Conservation (phyloP, 108 stramenopile genomes). For the Pseudonitzschia multistriata region DNA sequence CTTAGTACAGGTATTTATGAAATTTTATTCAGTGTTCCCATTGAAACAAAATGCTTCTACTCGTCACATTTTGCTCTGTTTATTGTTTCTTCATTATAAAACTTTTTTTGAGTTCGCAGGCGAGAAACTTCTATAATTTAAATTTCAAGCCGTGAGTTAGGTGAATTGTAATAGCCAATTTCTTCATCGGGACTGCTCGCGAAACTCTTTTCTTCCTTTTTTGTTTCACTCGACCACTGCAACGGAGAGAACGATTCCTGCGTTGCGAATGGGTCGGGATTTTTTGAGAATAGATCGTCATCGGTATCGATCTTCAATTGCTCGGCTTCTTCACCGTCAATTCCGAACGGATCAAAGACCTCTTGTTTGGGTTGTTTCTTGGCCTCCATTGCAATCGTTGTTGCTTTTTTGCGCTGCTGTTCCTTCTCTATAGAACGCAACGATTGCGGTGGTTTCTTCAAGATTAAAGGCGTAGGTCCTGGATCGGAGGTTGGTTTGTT, state of each 20-base stretch:
- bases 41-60: background rate
- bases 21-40: background rate
- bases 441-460: background rate
- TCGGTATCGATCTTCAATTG: background rate
- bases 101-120: background rate
- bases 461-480: background rate
- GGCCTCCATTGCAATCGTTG: background rate
- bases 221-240: slow-evolving; percentile 15
- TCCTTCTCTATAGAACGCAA: background rate
- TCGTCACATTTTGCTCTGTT: background rate
- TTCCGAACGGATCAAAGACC: slow-evolving; percentile 29
- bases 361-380: slow-evolving; percentile 11
- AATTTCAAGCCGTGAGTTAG: slow-evolving; percentile 10
- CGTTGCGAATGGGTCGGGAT: slow-evolving; percentile 22
- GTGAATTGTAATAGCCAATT: slow-evolving; percentile 19
- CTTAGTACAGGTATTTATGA: no score
- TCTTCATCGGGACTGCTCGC: background rate
- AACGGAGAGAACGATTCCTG: slow-evolving; percentile 30
- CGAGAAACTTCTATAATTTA: no score
- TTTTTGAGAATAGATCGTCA: slow-evolving; percentile 22
- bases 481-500: background rate
- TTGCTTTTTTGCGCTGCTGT: background rate
- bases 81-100: background rate
- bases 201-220: background rate
- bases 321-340: slow-evolving; percentile 14